phyloP scores from a whole-genome alignment of 306 rosid genomes.

The Adenanthera pavonina region DNA sequence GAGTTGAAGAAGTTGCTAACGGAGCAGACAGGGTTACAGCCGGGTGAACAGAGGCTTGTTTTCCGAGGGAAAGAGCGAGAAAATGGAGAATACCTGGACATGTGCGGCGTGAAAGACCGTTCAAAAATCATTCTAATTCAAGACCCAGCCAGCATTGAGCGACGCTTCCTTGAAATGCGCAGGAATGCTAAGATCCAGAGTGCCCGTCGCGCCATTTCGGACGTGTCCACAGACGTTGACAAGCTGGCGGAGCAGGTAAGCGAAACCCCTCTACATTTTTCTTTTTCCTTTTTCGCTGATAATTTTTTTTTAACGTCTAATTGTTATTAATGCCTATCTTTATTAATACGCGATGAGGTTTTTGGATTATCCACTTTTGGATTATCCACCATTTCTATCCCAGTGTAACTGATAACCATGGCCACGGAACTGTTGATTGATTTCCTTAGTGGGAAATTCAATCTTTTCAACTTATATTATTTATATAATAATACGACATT shows the following conservation, averaged over 20 bases:
- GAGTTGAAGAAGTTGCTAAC: conserved; percentile 78
- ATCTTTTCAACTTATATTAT: too few species aligned
- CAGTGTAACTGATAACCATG: too few species aligned
- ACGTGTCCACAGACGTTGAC: conserved; percentile 56
- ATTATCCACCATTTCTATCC: too few species aligned
- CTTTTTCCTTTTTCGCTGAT: too few species aligned
- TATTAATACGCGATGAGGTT: not conserved
- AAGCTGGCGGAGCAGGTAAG: conserved; percentile 72
- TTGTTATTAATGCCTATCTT: too few species aligned
- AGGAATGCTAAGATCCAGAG: conserved; percentile 62
- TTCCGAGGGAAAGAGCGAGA: conserved; percentile 75
- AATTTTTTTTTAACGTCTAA: not conserved
- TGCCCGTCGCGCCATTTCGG: conserved; percentile 64
- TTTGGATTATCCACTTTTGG: too few species aligned
- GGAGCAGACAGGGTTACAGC: conserved; percentile 63
- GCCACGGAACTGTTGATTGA: too few species aligned
- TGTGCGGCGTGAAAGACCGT: conserved; percentile 73
- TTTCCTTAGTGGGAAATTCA: too few species aligned
- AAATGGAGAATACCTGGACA: conserved; percentile 68
- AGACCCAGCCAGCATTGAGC: conserved; percentile 77
- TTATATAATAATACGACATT: too few species aligned
- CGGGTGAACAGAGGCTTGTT: conserved; percentile 61
- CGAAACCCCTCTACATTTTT: not conserved
- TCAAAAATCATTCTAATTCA: conserved; percentile 66
- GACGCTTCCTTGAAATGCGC: conserved; percentile 56